Percentiles rank a stretch among this genome's conserved stretches.
Conservation (phyloP, 495 filamentous ascomycete species). For the Patellaria atrata region DNA sequence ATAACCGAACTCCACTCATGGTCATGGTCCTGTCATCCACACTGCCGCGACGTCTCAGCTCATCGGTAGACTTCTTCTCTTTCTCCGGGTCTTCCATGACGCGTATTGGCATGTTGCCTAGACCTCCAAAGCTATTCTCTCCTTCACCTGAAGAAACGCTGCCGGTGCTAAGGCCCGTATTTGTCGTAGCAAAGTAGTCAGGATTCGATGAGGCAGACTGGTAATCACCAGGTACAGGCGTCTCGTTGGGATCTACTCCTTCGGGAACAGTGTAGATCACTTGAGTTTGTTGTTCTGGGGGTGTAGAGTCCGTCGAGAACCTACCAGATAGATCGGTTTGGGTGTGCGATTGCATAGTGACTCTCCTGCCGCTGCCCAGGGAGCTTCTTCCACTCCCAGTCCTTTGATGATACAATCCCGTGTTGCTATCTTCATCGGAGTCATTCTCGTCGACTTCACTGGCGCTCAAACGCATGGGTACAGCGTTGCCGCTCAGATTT, state of each 20-base stretch:
- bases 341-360: constrained; percentile 4
- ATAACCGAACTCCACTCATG: constrained; percentile 71
- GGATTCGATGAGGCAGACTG: constrained; percentile 18
- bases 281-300: constrained; percentile 28
- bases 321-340: no score
- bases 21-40: constrained; percentile 80
- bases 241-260: constrained; percentile 38
- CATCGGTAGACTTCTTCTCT: constrained; percentile 58
- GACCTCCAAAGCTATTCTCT: constrained; percentile 41
- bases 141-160: constrained; percentile 36
- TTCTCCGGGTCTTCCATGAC: constrained; percentile 33
- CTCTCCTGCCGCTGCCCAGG: constrained; percentile 40
- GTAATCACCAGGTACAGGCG: constrained; percentile 33
- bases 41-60: constrained; percentile 71
- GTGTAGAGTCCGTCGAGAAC: constrained; percentile 58
- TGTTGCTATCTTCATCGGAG: constrained; percentile 54
- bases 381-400: constrained; percentile 71
- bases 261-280: constrained; percentile 27
- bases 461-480: constrained; percentile 82
- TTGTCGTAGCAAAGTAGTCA: constrained; percentile 27
- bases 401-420: constrained; percentile 49
- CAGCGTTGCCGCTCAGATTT: constrained; percentile 56
- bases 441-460: constrained; percentile 80
- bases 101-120: constrained; percentile 36
- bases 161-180: constrained; percentile 34